Evolutionary conservation across 2,329 filamentous ascomycete species (phyloP).

Genomic region (Colletotrichum sp.): DNA sequence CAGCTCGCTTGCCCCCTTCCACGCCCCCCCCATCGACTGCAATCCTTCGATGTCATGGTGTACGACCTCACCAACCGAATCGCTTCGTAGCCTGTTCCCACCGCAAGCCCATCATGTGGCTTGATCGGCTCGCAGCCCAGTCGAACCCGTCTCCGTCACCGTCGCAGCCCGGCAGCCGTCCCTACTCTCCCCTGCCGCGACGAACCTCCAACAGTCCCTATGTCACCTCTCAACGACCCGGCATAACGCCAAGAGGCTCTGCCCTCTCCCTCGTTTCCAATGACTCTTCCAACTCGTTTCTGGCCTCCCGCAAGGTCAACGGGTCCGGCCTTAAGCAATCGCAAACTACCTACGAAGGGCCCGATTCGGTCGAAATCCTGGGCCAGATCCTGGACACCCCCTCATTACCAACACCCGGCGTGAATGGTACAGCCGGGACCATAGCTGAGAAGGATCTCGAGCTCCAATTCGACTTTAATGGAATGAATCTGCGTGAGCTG

Average conservation of each 20-base stretch:
- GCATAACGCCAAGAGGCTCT: constrained; percentile 73
- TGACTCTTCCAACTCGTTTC: constrained; percentile 78
- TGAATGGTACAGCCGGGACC: constrained; percentile 13
- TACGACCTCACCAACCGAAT: not conserved
- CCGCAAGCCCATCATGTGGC: constrained; percentile 70
- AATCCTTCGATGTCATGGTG: constrained; percentile 3
- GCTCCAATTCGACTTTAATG: constrained; percentile 78
- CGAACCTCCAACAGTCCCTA: constrained; percentile 73
- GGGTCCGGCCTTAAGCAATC: constrained; percentile 71
- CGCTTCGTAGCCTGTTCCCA: constrained; percentile 16
- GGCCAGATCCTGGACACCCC: constrained; percentile 45
- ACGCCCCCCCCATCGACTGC: not conserved
- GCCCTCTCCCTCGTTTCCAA: constrained; percentile 79
- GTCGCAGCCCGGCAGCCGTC: constrained; percentile 64
- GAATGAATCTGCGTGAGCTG: constrained; percentile 77
- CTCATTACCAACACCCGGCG: constrained; percentile 22
- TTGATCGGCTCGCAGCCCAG: constrained; percentile 82
- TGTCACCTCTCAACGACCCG: constrained; percentile 70
- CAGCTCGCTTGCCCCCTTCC: not conserved
- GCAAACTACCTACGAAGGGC: constrained; percentile 53
- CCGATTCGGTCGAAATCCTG: constrained; percentile 76
- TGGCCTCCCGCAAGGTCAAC: constrained; percentile 69
- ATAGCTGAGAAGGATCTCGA: constrained; percentile 61
- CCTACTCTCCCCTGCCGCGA: constrained; percentile 73
- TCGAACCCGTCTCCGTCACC: constrained; percentile 60